Base-by-base conservation (phyloP, 257 asterid genomes). In the Osmanthus fragrans region DNA sequence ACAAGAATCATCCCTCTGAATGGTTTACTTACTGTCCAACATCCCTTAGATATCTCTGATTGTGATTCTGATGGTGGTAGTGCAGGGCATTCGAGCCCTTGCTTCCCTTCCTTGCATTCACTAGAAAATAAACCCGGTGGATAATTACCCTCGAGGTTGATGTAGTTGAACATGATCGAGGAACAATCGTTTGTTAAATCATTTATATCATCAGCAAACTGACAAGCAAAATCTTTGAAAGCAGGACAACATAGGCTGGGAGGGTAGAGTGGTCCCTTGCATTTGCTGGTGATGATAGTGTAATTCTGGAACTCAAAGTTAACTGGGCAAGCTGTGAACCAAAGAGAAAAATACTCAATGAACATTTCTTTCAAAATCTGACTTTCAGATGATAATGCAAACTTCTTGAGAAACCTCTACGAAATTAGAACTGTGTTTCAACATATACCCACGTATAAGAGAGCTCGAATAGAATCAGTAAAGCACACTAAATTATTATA, bases 271-370 rank as follows among this genome's bases (percentile, higher is more conserved):
- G 91, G 91, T 30, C 56, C 87, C 70, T 77, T 85, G 87, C 93
- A 89, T 25, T 81, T 71, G 79, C 86, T 82, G 15, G 85, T 85
- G 81, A 87, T 40, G 74, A 82, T 77, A 4, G 81, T 85, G 80
- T 81, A 89, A 85, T 89, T 87, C 51, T 65, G 86, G 27, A 19
- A 18, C 83, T 84, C 87, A 5, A 85, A 80, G 86, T 77, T 73
- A 9, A 83, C 73, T 3, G 85, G 85, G 84, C 93, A 89, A 73
- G 63, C 92, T 87, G 84, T 65, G n/a, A 33, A 9, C 27, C 11
- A 2, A 68, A 27, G 34, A 67, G 11, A 4, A 13, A 25, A 5
- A 23, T 63, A 25, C 19, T 19, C 64, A 6, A 54, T 54, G 64
- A 54, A 54, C 64, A 18, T 54, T 54, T 19, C 25, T 16, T 54